Percentiles rank a stretch among this genome's conserved stretches.
Conservation (phyloP, 805 yeast species). For the Candida morakotiae region DNA sequence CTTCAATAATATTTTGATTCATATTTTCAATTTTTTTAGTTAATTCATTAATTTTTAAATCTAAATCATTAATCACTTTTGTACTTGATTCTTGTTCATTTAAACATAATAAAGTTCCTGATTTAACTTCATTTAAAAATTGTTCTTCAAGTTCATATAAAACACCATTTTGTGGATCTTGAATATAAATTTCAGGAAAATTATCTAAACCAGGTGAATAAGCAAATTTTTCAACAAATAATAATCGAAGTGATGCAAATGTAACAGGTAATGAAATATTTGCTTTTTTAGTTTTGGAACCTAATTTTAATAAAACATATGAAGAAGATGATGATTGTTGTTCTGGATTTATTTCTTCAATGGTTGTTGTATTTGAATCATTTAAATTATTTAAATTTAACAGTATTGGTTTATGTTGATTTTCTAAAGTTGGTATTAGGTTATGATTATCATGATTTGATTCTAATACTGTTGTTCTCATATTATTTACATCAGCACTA, state of each 20-base stretch:
- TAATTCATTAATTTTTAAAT: conserved; percentile 15
- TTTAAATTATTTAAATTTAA: not conserved
- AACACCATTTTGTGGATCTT: conserved; percentile 54
- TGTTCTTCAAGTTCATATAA: conserved; percentile 80
- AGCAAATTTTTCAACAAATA: conserved; percentile 85
- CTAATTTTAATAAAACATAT: conserved; percentile 46
- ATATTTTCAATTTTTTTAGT: conserved; percentile 15
- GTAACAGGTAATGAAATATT: conserved; percentile 42
- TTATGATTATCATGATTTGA: too few species aligned
- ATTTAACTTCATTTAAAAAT: conserved; percentile 51
- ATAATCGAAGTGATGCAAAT: conserved; percentile 53
- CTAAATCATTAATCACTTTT: conserved; percentile 16
- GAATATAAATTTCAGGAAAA: conserved; percentile 77
- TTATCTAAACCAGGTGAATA: conserved; percentile 67
- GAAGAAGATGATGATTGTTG: not conserved
- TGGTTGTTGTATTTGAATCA: not conserved
- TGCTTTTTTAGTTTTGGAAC: conserved; percentile 54
- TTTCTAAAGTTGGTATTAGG: too few species aligned
- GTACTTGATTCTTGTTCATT: conserved; percentile 40
- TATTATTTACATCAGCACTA: not conserved
- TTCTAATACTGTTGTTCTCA: conserved; percentile 1
- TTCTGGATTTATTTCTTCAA: too few species aligned
- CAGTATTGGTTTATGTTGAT: not conserved
- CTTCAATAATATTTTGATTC: conserved; percentile 11
- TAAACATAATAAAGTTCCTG: conserved; percentile 58